phyloP scores from a whole-genome alignment of 139 green algal species.

The Ulvella scutata region DNA sequence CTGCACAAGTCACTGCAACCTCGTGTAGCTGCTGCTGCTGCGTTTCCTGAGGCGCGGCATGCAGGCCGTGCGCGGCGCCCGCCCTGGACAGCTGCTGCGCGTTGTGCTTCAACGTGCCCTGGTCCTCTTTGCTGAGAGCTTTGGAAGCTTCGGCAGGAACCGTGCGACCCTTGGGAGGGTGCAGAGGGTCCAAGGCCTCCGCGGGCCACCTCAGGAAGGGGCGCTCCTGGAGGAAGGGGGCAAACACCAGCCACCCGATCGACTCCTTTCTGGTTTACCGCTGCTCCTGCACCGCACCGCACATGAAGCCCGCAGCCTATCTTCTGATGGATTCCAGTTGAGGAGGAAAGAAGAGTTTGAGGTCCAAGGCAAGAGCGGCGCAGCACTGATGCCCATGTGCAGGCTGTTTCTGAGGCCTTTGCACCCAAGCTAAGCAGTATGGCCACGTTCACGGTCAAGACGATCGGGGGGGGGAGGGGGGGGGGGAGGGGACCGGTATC shows the following conservation, averaged over 20 bases:
- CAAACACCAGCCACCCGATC: constrained; percentile 35
- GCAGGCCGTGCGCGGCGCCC: not conserved
- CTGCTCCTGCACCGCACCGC: not conserved
- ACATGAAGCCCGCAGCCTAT: not conserved
- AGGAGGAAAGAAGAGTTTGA: no score
- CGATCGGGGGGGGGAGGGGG: not conserved
- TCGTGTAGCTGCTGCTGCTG: not conserved
- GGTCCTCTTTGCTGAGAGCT: constrained; percentile 13
- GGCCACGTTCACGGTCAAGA: no score
- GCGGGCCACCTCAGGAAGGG: constrained; percentile 33
- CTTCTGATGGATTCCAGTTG: no score
- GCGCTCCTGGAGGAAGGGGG: constrained; percentile 4
- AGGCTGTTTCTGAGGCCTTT: no score
- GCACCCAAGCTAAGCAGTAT: no score
- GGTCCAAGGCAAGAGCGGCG: no score
- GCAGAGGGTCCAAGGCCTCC: constrained; percentile 41
- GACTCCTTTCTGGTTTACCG: constrained; percentile 18
- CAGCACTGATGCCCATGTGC: no score
- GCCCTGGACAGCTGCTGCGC: not conserved
- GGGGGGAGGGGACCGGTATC: not conserved
- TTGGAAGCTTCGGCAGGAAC: constrained; percentile 18
- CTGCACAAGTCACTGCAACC: not conserved
- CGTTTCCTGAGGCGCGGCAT: not conserved
- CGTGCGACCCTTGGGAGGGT: constrained; percentile 14
- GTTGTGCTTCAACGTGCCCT: not conserved